These are phyloP conservation scores for Paulownia fortunei DNA, from an alignment of 257 asterid species.

Conservation along the genomic window DNA sequence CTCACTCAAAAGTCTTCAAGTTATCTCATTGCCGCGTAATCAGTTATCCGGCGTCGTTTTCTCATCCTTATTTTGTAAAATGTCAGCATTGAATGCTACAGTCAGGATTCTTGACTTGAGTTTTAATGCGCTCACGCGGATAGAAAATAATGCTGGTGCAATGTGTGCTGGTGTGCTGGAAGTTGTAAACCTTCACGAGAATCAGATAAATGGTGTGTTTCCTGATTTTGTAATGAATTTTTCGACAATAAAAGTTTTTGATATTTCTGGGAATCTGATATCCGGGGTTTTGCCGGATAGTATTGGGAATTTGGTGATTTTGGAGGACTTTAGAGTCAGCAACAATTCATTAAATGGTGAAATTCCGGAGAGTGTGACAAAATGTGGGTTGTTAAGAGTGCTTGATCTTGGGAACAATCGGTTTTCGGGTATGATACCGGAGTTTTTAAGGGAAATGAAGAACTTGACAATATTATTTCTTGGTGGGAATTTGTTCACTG, in stretches of 20 bases:
- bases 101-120: slow-evolving; percentile 66
- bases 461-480: slow-evolving; percentile 50
- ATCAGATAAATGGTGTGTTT: slow-evolving; percentile 66
- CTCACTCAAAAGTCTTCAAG: slow-evolving; percentile 48
- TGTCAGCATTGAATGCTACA: slow-evolving; percentile 55
- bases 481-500: slow-evolving; percentile 64
- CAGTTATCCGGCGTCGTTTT: slow-evolving; percentile 72
- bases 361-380: slow-evolving; percentile 50
- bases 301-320: slow-evolving; percentile 49
- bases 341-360: slow-evolving; percentile 67
- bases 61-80: slow-evolving; percentile 56
- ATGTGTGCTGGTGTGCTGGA: slow-evolving; percentile 56
- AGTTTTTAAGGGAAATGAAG: slow-evolving; percentile 55
- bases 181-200: slow-evolving; percentile 74
- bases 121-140: slow-evolving; percentile 76
- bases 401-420: slow-evolving; percentile 66
- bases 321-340: slow-evolving; percentile 67
- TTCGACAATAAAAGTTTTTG: slow-evolving; percentile 52
- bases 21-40: slow-evolving; percentile 66
- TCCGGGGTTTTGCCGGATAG: slow-evolving; percentile 59
- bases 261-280: slow-evolving; percentile 67
- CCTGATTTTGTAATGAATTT: slow-evolving; percentile 55
- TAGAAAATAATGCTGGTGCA: slow-evolving; percentile 42
- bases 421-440: slow-evolving; percentile 59
- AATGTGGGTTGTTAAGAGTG: slow-evolving; percentile 51